phyloP scores from a whole-genome alignment of 1,284 basidiomycete species.

The Coniferiporia weirii region DNA sequence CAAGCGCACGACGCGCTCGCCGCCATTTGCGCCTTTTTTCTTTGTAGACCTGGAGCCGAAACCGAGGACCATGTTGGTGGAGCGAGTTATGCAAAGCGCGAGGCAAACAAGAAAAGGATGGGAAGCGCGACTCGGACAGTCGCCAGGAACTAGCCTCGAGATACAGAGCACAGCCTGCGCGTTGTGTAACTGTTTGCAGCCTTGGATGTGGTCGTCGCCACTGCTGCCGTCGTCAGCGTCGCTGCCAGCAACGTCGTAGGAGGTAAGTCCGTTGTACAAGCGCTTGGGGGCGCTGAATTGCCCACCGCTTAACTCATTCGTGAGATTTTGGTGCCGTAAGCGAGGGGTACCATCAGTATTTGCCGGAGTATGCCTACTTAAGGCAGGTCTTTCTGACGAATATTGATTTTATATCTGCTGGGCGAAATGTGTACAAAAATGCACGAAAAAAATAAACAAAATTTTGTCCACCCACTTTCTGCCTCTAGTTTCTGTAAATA shows the following conservation, averaged over 20 bases:
- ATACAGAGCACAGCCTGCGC: background rate
- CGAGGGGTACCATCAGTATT: too few relatives aligned
- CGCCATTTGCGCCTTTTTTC: conserved; percentile 36
- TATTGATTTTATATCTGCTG: too few relatives aligned
- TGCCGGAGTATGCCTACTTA: too few relatives aligned
- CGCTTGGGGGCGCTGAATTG: background rate
- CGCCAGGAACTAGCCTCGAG: background rate
- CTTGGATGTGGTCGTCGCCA: background rate
- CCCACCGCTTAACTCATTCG: background rate
- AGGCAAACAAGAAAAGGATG: background rate
- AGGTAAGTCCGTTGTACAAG: background rate
- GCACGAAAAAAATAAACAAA: too few relatives aligned
- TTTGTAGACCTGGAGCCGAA: conserved; percentile 56
- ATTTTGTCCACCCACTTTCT: too few relatives aligned
- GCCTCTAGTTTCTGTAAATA: too few relatives aligned
- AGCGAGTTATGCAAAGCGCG: background rate
- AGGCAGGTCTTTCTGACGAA: too few relatives aligned
- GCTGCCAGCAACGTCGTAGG: conserved; percentile 12
- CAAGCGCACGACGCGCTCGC: conserved; percentile 43
- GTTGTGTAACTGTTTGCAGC: background rate
- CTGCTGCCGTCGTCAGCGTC: background rate
- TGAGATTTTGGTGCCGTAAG: too few relatives aligned
- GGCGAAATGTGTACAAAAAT: too few relatives aligned
- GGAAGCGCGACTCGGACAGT: background rate
- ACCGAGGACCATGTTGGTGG: conserved; percentile 50